Evolutionary conservation across 352 stramenopile species (phyloP).

Genomic region (Albugo candida): DNA sequence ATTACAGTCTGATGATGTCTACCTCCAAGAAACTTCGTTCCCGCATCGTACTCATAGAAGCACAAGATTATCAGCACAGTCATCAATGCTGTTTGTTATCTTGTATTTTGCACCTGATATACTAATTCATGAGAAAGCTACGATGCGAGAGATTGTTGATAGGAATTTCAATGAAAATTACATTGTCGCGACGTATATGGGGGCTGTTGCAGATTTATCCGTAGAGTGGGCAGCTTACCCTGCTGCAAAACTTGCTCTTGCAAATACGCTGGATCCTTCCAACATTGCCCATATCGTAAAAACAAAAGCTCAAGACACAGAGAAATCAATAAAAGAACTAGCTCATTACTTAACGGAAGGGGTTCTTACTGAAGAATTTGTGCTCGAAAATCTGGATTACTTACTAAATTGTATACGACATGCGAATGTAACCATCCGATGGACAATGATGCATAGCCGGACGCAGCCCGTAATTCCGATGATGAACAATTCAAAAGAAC

Average conservation of each 20-base stretch:
- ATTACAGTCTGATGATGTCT: slow-evolving; percentile 89
- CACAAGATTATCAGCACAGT: slow-evolving; percentile 78
- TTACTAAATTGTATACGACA: slow-evolving; percentile 83
- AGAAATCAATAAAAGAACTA: slow-evolving; percentile 75
- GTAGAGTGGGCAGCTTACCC: slow-evolving; percentile 84
- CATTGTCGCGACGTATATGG: slow-evolving; percentile 90
- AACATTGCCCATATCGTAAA: slow-evolving; percentile 82
- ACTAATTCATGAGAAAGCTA: slow-evolving; percentile 80
- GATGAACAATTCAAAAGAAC: slow-evolving; percentile 69
- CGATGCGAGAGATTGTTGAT: slow-evolving; percentile 90
- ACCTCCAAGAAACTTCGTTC: slow-evolving; percentile 82
- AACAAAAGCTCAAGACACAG: slow-evolving; percentile 70
- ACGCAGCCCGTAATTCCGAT: slow-evolving; percentile 72
- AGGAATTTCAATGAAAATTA: slow-evolving; percentile 94
- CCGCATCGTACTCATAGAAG: slow-evolving; percentile 84
- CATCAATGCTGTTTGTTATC: slow-evolving; percentile 90
- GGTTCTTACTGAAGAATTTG: slow-evolving; percentile 83
- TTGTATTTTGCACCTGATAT: slow-evolving; percentile 87
- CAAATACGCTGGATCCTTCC: slow-evolving; percentile 69
- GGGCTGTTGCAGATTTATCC: slow-evolving; percentile 81
- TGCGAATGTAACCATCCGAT: slow-evolving; percentile 86
- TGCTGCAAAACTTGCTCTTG: slow-evolving; percentile 75
- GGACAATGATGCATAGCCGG: slow-evolving; percentile 88
- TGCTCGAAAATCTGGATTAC: slow-evolving; percentile 82
- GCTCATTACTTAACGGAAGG: slow-evolving; percentile 84